Conservation (phyloP, 208 protist genomes). For the Acanthamoeba triangularis region DNA sequence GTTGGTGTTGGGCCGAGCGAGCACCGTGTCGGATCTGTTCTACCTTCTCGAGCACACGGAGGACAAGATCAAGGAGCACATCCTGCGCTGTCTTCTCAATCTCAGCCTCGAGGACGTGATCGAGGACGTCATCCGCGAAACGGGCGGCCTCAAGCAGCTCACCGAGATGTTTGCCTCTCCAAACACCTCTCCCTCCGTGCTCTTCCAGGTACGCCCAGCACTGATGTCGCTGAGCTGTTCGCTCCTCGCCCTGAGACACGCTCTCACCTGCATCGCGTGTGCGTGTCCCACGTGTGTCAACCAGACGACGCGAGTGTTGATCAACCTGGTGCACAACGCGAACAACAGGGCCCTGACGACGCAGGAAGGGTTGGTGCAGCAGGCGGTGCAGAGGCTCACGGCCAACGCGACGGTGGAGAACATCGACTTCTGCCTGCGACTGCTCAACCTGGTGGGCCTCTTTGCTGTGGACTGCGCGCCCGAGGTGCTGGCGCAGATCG, state of each 20-base stretch:
- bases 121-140: constrained; percentile 62
- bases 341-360: constrained; percentile 17
- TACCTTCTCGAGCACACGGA: constrained; percentile 57
- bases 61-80: constrained; percentile 52
- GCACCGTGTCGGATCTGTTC: constrained; percentile 37
- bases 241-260: no score
- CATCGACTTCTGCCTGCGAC: constrained; percentile 54
- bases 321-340: constrained; percentile 64
- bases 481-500: constrained; percentile 29
- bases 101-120: constrained; percentile 41
- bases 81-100: constrained; percentile 52
- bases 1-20: constrained; percentile 24
- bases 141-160: constrained; percentile 25
- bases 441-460: constrained; percentile 51
- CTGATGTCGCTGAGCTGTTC: not conserved
- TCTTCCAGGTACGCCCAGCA: constrained; percentile 21
- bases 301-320: constrained; percentile 47
- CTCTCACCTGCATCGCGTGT: no score
- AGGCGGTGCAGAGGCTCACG: constrained; percentile 11
- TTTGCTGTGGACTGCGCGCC: constrained; percentile 53
- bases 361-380: constrained; percentile 17
- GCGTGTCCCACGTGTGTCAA: not conserved
- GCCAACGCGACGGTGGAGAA: not conserved
- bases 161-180: constrained; percentile 26
- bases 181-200: constrained; percentile 18